Base-by-base conservation (phyloP, 805 yeast species). In the Isabelozyma gotoi region DNA sequence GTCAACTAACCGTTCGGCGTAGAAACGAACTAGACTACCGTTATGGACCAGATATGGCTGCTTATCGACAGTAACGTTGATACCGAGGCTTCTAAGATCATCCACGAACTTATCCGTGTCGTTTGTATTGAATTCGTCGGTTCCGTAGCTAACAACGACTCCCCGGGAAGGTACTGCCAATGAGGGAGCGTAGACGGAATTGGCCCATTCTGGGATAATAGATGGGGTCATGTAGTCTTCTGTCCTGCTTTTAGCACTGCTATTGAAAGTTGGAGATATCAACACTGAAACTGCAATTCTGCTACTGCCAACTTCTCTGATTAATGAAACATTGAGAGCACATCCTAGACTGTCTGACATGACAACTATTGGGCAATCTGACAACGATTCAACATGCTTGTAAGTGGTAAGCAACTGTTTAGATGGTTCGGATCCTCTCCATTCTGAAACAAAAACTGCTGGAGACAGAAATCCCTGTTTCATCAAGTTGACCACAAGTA, bases 321-420 rank as follows among this genome's bases (percentile, higher is more conserved):
- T 10, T 8, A 35, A 18, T 4, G 38, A 35, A 16, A 39, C 10
- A 6, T 15, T 17, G 32, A 74, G 46, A n/a, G 70, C 72, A 0
- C 76, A 81, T 1, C 83, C 82, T 3, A 67, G 55, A 0, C 81
- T 75, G 41, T 78, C 81, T 0, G 82, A 82, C 39, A 63, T 52
- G 4, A 74, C 36, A 3, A 73, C 56, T 2, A 60, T 37, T 18
- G 60, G 60, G 1, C 42, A 3, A 32, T 43, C 5, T n/a, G n/a
- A n/a, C 42, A 21, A 0, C 3, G 29, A 24, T 4, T 24, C 29
- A 24, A 24, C 29, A 3, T 24, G 29, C 27, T 10, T 20, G 24
- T 8, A 20, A 20, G 8, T 8, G 6, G 24, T 20, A 20, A n/a
- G n/a, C n/a, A n/a, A n/a, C n/a, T n/a, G 29, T 7, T 4, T 24